These are phyloP conservation scores for Pestalotiopsis sp. DNA, from an alignment of 2,329 filamentous ascomycete genomes.

Conservation along the genomic window DNA sequence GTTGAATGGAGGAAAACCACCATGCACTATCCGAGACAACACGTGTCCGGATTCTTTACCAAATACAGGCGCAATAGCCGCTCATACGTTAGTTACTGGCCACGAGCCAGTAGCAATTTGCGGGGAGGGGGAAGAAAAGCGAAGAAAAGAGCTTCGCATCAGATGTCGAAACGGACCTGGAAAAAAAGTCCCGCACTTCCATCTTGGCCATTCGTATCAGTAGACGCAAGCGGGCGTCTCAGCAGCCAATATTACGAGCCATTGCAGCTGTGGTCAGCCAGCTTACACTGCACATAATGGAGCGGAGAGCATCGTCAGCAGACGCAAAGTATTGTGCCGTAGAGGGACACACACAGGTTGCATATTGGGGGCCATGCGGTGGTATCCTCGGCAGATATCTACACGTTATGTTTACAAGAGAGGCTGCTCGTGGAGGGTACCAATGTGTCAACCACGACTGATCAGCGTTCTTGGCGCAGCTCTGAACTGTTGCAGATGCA, in stretches of 20 bases:
- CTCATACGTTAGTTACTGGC: background rate
- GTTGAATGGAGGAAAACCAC: conserved; percentile 29
- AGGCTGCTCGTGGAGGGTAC: background rate
- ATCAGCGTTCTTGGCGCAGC: background rate
- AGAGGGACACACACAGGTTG: background rate
- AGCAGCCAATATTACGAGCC: background rate
- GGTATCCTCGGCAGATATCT: background rate
- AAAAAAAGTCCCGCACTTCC: background rate
- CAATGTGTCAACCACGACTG: background rate
- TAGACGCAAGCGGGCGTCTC: background rate
- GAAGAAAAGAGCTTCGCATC: background rate
- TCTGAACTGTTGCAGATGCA: background rate
- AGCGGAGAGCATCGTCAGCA: background rate
- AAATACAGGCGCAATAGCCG: background rate
- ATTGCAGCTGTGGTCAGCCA: conserved; percentile 3
- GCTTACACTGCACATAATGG: background rate
- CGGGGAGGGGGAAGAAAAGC: background rate
- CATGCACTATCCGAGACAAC: background rate
- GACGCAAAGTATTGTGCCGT: background rate
- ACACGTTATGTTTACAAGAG: background rate
- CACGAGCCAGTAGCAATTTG: background rate
- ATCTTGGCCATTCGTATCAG: background rate
- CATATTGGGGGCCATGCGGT: conserved; percentile 5
- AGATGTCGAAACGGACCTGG: background rate
- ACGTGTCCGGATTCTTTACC: background rate